Evolutionary conservation across 306 rosid species (phyloP), one percentile per base, ranked within the genome.

Genomic region (Vigna mungo): DNA sequence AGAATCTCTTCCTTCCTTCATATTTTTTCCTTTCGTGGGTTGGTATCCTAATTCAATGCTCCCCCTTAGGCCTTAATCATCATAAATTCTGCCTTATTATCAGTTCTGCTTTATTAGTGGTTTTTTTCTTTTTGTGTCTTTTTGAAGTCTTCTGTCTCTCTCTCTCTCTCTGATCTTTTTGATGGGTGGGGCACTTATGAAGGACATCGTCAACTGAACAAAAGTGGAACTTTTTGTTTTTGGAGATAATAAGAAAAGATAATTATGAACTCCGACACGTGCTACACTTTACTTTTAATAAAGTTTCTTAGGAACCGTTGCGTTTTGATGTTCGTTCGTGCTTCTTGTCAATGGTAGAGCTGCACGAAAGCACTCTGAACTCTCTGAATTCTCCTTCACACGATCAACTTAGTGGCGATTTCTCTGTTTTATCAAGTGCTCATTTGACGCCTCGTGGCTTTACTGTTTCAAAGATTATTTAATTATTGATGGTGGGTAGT

Each of bases 191-290:
- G 15, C 52, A 60, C 27, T 69, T 25, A 49, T 16, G 46, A 3
- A 34, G 39, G 69, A 48, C 51, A 67, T 39, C 36, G 23, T 63
- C 49, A 36, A 43, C 27, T 3, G 41, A 39, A 14, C 16, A 25
- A 41, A 66, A 58, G 48, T 51, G 39, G 41, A 17, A 2, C 13
- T 41, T 41, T 39, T 47, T 11, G 7, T 36, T 17, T 75, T 68
- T 51, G 15, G 52, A 66, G 71, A 39, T 21, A 20, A 44, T 75
- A 47, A 34, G n/a, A 49, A 39, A 61, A 44, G 43, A 71, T 71
- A 65, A 80, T 44, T 12, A 44, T 80, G 84, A 71, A 9, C 82
- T 53, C 32, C 9, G 14, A 36, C 66, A 58, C 62, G 20, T 48
- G 72, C 54, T 54, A 8, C 30, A 47, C 16, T 23, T 25, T 53